Conservation (phyloP, 202 grass and related monocot genomes). For the Zizania palustris region DNA sequence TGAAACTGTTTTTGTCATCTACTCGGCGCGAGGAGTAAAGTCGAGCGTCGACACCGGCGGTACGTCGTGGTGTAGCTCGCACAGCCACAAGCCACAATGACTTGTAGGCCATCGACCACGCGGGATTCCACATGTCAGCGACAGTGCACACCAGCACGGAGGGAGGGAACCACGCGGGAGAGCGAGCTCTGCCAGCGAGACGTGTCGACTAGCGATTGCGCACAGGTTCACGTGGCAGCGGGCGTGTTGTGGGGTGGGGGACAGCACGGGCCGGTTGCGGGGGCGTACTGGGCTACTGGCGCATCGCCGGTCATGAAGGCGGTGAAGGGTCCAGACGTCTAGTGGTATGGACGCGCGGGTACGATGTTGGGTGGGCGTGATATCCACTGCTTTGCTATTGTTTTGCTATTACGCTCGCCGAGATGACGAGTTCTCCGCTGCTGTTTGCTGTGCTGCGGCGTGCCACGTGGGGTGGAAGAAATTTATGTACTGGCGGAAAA, state of each 20-base stretch:
- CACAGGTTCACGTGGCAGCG: slow-evolving; percentile 45
- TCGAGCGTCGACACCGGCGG: not conserved
- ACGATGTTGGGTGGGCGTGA: not conserved
- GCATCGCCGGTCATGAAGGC: not conserved
- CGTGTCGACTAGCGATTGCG: slow-evolving; percentile 22
- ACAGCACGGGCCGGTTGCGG: slow-evolving; percentile 45
- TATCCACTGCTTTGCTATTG: not conserved
- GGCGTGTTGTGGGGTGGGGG: slow-evolving; percentile 60
- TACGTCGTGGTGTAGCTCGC: not conserved
- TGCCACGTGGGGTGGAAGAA: too few species aligned
- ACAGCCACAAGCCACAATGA: slow-evolving; percentile 21
- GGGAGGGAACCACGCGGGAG: too few species aligned
- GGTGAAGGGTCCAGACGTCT: too few species aligned
- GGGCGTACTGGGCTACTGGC: not conserved
- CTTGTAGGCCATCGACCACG: too few species aligned
- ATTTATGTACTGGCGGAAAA: too few species aligned
- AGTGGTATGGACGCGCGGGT: not conserved
- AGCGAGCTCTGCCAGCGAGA: not conserved
- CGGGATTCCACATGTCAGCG: too few species aligned
- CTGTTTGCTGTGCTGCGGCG: too few species aligned
- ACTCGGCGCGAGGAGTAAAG: slow-evolving; percentile 54
- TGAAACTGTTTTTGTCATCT: slow-evolving; percentile 31
- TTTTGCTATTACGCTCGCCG: too few species aligned
- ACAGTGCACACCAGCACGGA: too few species aligned
- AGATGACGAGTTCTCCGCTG: too few species aligned